phyloP scores from a whole-genome alignment of 2,329 filamentous ascomycete genomes.

The Ophiostoma australiae region DNA sequence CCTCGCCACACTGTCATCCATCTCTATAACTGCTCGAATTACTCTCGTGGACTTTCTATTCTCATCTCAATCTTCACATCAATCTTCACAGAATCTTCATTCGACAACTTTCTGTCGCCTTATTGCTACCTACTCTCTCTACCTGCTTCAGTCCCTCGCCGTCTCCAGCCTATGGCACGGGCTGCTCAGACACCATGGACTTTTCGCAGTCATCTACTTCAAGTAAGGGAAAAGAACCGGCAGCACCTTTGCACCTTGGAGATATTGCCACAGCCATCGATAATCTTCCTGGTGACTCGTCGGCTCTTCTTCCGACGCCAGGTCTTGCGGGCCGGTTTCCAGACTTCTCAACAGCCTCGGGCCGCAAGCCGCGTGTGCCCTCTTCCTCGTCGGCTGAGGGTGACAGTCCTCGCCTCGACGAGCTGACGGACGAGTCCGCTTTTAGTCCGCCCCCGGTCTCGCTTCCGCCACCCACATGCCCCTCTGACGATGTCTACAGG shows the following conservation, averaged over 20 bases:
- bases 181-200: neutral
- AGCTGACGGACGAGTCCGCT: neutral
- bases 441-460: neutral
- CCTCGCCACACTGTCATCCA: neutral
- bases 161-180: neutral
- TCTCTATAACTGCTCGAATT: neutral
- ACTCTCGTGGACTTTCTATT: neutral
- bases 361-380: neutral
- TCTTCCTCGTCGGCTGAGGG: neutral
- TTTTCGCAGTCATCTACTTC: neutral
- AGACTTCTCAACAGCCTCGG: neutral
- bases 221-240: conserved; percentile 16
- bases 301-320: conserved; percentile 18
- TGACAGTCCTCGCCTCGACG: neutral
- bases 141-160: neutral
- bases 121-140: neutral
- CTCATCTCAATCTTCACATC: neutral
- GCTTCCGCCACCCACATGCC: neutral
- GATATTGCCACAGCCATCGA: conserved; percentile 18
- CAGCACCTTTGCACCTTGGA: conserved; percentile 16
- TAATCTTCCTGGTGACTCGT: conserved; percentile 14
- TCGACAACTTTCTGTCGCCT: neutral
- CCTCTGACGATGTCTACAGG: conserved; percentile 8
- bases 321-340: neutral
- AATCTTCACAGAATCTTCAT: no score